A percentile compares a stretch with the other conserved stretches of the same genome.
Evolutionary conservation across 2,329 filamentous ascomycete genomes (phyloP).

Genomic region (Penicillium sp.): DNA sequence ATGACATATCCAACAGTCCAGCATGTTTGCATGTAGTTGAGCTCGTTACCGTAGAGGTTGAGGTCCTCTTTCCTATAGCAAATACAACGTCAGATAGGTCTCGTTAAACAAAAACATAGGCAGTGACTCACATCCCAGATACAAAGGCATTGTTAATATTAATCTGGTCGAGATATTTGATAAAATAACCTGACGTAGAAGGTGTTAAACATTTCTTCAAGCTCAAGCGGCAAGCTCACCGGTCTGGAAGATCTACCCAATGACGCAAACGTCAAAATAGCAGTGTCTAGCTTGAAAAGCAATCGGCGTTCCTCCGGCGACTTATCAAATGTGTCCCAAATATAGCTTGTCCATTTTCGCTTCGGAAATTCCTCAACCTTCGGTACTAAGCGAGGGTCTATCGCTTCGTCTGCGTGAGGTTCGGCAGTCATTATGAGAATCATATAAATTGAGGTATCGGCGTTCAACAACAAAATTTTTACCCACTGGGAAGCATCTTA

Average conservation of each 20-base stretch:
- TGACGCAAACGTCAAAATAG: slow-evolving; percentile 53
- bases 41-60: slow-evolving; percentile 56
- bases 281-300: slow-evolving; percentile 55
- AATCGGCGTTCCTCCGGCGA: slow-evolving; percentile 54
- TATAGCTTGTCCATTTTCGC: slow-evolving; percentile 53
- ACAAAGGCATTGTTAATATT: slow-evolving; percentile 55
- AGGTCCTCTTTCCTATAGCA: slow-evolving; percentile 56
- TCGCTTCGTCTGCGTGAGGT: slow-evolving; percentile 20
- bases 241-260: slow-evolving; percentile 36
- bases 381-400: slow-evolving; percentile 12
- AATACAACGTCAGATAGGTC: slow-evolving; percentile 3
- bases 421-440: slow-evolving; percentile 25
- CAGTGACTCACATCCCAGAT: slow-evolving; percentile 48
- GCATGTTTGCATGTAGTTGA: slow-evolving; percentile 60
- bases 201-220: neutral
- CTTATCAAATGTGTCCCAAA: slow-evolving; percentile 60
- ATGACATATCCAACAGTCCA: slow-evolving; percentile 66
- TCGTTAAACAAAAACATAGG: neutral
- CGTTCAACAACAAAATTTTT: neutral
- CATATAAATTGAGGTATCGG: neutral
- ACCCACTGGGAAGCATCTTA: neutral
- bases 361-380: slow-evolving; percentile 34
- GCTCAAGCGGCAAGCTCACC: neutral
- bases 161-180: slow-evolving; percentile 53
- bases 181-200: slow-evolving; percentile 50